phyloP scores from a whole-genome alignment of 2,329 filamentous ascomycete species.

The Xylariales sp. region DNA sequence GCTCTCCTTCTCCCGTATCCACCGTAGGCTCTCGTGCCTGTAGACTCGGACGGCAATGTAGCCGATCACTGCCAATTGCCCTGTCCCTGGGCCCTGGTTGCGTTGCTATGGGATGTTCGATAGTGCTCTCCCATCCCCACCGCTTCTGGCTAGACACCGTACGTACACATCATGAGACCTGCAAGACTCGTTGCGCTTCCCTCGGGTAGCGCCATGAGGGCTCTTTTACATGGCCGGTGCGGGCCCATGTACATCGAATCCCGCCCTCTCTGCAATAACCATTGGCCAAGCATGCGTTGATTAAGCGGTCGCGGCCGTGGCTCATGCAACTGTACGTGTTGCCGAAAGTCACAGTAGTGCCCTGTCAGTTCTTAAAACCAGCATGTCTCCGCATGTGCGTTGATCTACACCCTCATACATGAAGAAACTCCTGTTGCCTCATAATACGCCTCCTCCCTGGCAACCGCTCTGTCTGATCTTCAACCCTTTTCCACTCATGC shows the following conservation, averaged over 20 bases:
- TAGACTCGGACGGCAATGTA: no score
- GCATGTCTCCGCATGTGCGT: conserved; percentile 31
- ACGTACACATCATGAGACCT: conserved; percentile 24
- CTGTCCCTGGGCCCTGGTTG: conserved; percentile 12
- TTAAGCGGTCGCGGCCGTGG: conserved; percentile 30
- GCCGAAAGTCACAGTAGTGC: conserved; percentile 15
- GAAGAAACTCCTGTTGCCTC: conserved; percentile 30
- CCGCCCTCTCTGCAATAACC: no score
- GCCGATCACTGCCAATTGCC: conserved; percentile 10
- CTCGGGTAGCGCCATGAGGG: conserved; percentile 6
- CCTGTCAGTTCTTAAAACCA: conserved; percentile 38
- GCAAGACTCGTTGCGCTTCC: conserved; percentile 14
- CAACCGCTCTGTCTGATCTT: conserved; percentile 32
- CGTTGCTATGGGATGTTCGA: conserved; percentile 13
- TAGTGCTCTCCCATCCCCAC: no score
- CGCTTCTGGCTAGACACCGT: conserved; percentile 15
- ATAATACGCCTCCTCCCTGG: conserved; percentile 24
- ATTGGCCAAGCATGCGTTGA: no score
- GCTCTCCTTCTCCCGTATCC: no score
- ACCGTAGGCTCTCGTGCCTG: no score
- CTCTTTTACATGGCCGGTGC: not conserved
- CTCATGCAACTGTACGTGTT: conserved; percentile 24
- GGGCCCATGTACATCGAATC: conserved; percentile 2
- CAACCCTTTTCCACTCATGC: conserved; percentile 21
- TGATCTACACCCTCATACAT: conserved; percentile 30